These are phyloP conservation scores for Psophocarpus tetragonolobus DNA, from an alignment of 306 rosid species.

Conservation along the genomic window DNA sequence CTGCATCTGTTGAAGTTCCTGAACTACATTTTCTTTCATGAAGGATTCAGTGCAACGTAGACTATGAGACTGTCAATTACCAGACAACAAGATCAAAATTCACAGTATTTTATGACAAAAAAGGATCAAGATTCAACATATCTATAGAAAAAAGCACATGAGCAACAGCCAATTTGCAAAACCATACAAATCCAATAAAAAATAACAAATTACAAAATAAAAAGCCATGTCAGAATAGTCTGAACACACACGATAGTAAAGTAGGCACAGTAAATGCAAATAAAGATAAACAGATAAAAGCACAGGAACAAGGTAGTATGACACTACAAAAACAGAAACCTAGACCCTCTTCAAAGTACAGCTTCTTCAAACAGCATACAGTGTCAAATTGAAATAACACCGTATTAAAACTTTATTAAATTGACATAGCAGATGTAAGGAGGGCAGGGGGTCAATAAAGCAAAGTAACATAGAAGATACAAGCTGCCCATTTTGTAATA, in stretches of 20 bases:
- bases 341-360: neutral
- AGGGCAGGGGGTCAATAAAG: neutral
- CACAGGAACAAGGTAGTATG: neutral
- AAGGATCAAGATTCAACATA: conserved; percentile 15
- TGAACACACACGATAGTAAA: neutral
- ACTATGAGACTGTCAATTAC: conserved; percentile 69
- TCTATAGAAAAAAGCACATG: neutral
- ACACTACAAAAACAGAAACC: neutral
- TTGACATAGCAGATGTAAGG: neutral
- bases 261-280: conserved; percentile 4
- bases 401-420: neutral
- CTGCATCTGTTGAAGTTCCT: conserved; percentile 68
- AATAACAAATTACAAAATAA: conserved; percentile 22
- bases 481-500: too few relatives aligned
- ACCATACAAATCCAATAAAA: conserved; percentile 1
- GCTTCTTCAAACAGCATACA: neutral
- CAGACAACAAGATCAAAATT: conserved; percentile 17
- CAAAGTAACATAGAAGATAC: neutral
- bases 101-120: neutral
- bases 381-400: conserved; percentile 12
- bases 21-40: conserved; percentile 88
- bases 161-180: neutral
- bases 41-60: conserved; percentile 86
- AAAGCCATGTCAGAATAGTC: neutral
- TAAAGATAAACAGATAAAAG: conserved; percentile 8